A percentile compares a stretch with the other conserved stretches of the same genome.
Evolutionary conservation across 495 filamentous ascomycete species (phyloP).

Genomic region (Endocarpon pusillum): DNA sequence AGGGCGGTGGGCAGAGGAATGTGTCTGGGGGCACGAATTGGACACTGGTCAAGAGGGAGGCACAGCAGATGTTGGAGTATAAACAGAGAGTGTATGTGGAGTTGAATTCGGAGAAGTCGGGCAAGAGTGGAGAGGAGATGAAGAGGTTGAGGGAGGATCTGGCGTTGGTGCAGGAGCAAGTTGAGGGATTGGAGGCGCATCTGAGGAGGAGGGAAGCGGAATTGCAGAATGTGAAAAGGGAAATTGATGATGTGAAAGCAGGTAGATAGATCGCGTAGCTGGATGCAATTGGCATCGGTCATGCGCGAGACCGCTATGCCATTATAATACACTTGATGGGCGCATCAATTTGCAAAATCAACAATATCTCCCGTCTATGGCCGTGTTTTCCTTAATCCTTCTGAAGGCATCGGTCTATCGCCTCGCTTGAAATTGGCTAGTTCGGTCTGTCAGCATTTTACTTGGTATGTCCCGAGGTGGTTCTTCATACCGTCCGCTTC

Average conservation of each 20-base stretch:
- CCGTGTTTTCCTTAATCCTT: too few species aligned
- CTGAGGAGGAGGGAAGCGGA: slow-evolving; percentile 24
- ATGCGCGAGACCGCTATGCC: too few species aligned
- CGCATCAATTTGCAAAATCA: too few species aligned
- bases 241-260: slow-evolving; percentile 30
- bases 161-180: slow-evolving; percentile 32
- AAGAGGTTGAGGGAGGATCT: slow-evolving; percentile 27
- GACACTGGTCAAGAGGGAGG: slow-evolving; percentile 81
- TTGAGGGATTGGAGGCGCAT: slow-evolving; percentile 35
- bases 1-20: slow-evolving; percentile 36
- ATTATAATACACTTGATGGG: too few species aligned
- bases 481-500: slow-evolving; percentile 53
- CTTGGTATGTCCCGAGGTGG: too few species aligned
- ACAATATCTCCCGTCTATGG: too few species aligned
- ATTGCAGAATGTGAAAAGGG: slow-evolving; percentile 25
- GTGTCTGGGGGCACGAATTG: slow-evolving; percentile 32
- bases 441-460: too few species aligned
- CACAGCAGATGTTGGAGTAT: slow-evolving; percentile 64
- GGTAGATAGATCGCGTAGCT: slow-evolving; percentile 16
- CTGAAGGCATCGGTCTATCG: too few species aligned
- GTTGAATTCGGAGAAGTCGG: slow-evolving; percentile 25
- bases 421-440: too few species aligned
- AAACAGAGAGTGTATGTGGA: slow-evolving; percentile 33
- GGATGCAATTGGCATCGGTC: too few species aligned
- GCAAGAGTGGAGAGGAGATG: slow-evolving; percentile 24